Evolutionary conservation across 164 flowering plant species (phyloP).

Genomic region (Amborella trichopoda): DNA sequence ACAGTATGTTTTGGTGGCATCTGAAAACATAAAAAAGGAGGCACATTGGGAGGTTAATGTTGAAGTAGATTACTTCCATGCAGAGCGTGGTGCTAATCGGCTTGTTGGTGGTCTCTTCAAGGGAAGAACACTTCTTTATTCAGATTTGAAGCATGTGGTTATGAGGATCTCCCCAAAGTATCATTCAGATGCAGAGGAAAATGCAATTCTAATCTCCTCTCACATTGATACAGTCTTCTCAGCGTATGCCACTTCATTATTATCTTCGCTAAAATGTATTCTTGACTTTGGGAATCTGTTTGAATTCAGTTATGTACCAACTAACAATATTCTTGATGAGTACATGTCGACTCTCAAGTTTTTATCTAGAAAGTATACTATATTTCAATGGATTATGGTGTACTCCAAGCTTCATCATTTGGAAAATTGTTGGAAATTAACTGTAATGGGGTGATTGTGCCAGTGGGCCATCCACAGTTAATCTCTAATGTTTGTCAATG

Average conservation of each 20-base stretch:
- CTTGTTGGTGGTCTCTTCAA: conserved; percentile 54
- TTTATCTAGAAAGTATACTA: too few relatives aligned
- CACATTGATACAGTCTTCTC: conserved; percentile 94
- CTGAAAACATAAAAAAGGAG: conserved; percentile 52
- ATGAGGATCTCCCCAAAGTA: conserved; percentile 73
- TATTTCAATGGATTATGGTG: too few relatives aligned
- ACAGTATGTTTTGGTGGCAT: conserved; percentile 61
- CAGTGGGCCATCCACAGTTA: too few relatives aligned
- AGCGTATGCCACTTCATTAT: conserved; percentile 37
- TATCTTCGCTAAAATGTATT: conserved; percentile 3
- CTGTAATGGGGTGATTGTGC: too few relatives aligned
- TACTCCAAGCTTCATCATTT: too few relatives aligned
- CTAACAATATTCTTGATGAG: too few relatives aligned
- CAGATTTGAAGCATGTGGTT: conserved; percentile 72
- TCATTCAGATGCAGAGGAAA: conserved; percentile 55
- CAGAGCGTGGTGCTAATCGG: conserved; percentile 56
- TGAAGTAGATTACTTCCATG: conserved; percentile 68
- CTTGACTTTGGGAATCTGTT: not conserved
- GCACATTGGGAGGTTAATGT: conserved; percentile 97
- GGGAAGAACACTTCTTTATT: conserved; percentile 78
- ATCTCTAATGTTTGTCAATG: too few relatives aligned
- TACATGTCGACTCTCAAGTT: too few relatives aligned
- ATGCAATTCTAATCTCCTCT: conserved; percentile 84
- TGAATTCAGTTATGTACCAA: too few relatives aligned
- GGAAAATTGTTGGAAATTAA: too few relatives aligned